These are phyloP conservation scores for Mycena polygramma DNA, from an alignment of 768 basidiomycete species.

Conservation along the genomic window DNA sequence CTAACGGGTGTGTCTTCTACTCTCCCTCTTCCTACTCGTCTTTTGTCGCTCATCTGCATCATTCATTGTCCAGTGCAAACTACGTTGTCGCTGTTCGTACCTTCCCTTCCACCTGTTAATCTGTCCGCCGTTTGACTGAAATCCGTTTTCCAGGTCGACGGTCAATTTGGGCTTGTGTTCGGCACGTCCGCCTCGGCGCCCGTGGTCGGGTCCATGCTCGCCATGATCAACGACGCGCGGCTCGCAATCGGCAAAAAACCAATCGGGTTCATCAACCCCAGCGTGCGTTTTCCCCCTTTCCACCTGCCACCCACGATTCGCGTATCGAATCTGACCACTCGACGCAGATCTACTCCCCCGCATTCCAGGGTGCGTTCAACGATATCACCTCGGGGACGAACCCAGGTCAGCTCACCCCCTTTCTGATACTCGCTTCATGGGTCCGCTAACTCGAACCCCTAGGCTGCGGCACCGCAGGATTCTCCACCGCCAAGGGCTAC, in stretches of 20 bases:
- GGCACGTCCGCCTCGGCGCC: constrained; percentile 66
- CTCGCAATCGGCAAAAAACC: constrained; percentile 55
- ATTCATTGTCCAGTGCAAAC: constrained; percentile 47
- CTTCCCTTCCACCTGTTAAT: background rate
- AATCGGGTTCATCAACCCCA: constrained; percentile 64
- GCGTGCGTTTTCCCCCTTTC: constrained; percentile 10
- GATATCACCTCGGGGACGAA: constrained; percentile 63
- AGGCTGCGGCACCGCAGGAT: constrained; percentile 46
- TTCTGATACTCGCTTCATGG: no score
- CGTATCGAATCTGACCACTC: background rate
- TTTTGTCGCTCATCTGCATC: constrained; percentile 9
- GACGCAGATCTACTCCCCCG: constrained; percentile 57
- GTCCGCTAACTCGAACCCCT: no score
- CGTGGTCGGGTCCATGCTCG: constrained; percentile 61
- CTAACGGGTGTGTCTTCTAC: constrained; percentile 51
- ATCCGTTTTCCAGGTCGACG: constrained; percentile 47
- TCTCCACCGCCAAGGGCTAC: constrained; percentile 50
- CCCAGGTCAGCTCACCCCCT: constrained; percentile 42
- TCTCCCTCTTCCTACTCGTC: background rate
- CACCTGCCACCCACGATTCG: background rate
- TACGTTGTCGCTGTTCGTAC: constrained; percentile 58
- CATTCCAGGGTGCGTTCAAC: constrained; percentile 58
- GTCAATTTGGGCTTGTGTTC: constrained; percentile 53
- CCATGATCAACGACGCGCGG: constrained; percentile 67
- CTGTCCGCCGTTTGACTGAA: constrained; percentile 10